Conservation (phyloP, 768 basidiomycete species). For the Bullera alba region DNA sequence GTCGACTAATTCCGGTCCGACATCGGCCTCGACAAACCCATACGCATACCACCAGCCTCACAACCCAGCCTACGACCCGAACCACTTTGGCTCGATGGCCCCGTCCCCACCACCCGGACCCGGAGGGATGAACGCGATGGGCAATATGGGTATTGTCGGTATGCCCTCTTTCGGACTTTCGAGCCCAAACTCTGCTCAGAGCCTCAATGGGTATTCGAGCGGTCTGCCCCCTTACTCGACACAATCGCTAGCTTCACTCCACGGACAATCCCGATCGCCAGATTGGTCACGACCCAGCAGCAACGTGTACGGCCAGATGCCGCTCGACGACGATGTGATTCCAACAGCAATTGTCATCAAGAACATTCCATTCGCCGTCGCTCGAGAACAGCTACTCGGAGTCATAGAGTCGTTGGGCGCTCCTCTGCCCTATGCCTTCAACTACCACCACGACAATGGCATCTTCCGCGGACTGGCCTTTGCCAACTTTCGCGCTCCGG, state of each 20-base stretch:
- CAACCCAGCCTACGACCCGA: constrained; percentile 4
- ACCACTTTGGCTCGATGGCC: constrained; percentile 23
- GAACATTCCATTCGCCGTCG: constrained; percentile 99
- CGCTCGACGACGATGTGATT: constrained; percentile 71
- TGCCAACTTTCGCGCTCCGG: constrained; percentile 88
- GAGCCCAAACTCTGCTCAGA: constrained; percentile 20
- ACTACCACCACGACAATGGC: constrained; percentile 96
- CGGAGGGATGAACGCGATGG: background rate
- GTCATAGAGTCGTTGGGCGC: constrained; percentile 94
- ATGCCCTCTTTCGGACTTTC: constrained; percentile 4
- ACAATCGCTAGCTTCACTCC: constrained; percentile 19
- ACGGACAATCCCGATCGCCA: too few species aligned
- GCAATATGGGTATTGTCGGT: background rate
- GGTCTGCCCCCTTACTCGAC: constrained; percentile 19
- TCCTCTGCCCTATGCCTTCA: constrained; percentile 97
- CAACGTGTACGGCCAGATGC: too few species aligned
- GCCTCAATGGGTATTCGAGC: constrained; percentile 8
- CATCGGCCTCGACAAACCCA: constrained; percentile 20
- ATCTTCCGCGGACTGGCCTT: constrained; percentile 96
- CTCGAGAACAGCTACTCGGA: constrained; percentile 89
- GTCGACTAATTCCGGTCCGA: constrained; percentile 35
- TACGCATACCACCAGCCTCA: constrained; percentile 11
- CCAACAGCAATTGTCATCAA: constrained; percentile 99
- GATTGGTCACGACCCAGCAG: too few species aligned
- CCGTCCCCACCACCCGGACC: constrained; percentile 31